Conservation (phyloP, 2,329 filamentous ascomycete species). For the Calycina herbarum region DNA sequence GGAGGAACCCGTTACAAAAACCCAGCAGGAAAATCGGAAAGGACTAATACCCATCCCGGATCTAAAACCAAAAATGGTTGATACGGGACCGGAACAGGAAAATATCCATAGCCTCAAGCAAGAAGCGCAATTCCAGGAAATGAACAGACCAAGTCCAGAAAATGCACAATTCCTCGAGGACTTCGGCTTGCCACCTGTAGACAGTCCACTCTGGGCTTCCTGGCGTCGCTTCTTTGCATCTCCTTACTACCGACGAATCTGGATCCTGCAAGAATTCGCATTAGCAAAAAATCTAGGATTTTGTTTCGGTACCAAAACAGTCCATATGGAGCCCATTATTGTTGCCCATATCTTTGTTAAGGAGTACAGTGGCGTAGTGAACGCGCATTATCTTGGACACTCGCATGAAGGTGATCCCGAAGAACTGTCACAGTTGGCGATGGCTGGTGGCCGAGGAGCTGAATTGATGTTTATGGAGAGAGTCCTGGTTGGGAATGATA, state of each 20-base stretch:
- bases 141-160: not conserved
- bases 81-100: not conserved
- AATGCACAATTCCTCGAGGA: not conserved
- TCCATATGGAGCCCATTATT: not conserved
- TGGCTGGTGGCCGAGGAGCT: not conserved
- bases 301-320: not conserved
- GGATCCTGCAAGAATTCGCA: constrained; percentile 8
- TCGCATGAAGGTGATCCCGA: not conserved
- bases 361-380: not conserved
- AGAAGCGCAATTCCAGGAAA: not conserved
- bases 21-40: not conserved
- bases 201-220: not conserved
- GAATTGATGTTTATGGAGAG: not conserved
- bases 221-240: not conserved
- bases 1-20: not conserved
- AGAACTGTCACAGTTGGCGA: not conserved
- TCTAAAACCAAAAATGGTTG: not conserved
- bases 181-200: not conserved
- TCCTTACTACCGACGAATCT: not conserved
- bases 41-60: not conserved
- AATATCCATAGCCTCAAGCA: not conserved
- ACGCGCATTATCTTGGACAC: not conserved
- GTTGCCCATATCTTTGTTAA: not conserved
- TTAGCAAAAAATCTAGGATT: not conserved
- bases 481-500: not conserved